Base-by-base conservation (phyloP, 805 yeast species). In the Dipodascus geniculatus region DNA sequence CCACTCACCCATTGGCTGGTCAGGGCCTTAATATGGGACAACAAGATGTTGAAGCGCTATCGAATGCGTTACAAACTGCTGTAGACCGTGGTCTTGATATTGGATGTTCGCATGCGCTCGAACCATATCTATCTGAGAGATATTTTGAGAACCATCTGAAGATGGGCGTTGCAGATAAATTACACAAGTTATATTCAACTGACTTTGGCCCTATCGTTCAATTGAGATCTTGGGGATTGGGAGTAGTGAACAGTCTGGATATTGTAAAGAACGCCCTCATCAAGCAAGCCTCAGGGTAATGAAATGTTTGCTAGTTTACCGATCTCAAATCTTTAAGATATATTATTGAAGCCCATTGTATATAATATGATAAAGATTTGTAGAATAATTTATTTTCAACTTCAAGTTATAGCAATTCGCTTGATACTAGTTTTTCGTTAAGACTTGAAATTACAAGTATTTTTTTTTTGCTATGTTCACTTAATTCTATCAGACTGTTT, bases 1-100 rank as follows among this genome's bases (percentile, higher is more conserved):
- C 97, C 0, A 87, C 96, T 1, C 98, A 93, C 66, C 99, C 99
- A 1, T 74, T 93, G 56, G 97, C 97, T 2, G 99, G 99, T 8
- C 99, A 93, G 69, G 99, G 99, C 23, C 76, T 93, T 54, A 93
- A 93, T 68, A 89, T 91, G 96, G 99, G 99, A 20, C 97, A 90
- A 67, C 83, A 85, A 23, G 99, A 93, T 65, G 96, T 87, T 1
- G 81, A 82, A 55, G 72, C 82, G 1, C 73, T 93, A 28, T 81
- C 83, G 0, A 71, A 65, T 1, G 86, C 91, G 0, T 63, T 93
- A 23, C 95, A 87, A 58, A 71, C 57, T 8, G 95, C 95, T 0
- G 70, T 79, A 1, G 72, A 73, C 44, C 74, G 96, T 48, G 99
- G 99, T 0, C 74, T 86, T 55, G 99, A 93, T 63, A 83, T 91